Evolutionary conservation across 1,139 yeast genomes (phyloP), one percentile per base, ranked within the genome.

Genomic region (Eremothecium sinecaudum): DNA sequence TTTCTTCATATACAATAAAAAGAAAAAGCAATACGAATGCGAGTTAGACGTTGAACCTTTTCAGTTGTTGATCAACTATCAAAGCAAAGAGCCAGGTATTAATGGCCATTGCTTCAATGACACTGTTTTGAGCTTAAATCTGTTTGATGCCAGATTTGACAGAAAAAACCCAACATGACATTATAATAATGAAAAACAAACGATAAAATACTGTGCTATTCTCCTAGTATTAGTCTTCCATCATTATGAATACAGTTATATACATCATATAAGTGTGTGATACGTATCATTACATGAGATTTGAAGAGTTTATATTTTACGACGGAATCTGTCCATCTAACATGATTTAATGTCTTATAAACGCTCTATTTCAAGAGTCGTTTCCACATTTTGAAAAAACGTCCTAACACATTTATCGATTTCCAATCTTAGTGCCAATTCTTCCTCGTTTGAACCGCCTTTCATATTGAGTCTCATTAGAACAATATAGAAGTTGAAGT

Each of bases 401-500:
- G 44, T 55, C 31, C 58, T 59, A 4, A 79, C 56, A 20, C 76
- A 62, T 24, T 72, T 64, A 35, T 65, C 64, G 2, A 74, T 61
- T 35, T 79, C 77, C 43, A 68, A 66, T 35, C 80, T 55, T 28
- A 79, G 50, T 21, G 65, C 58, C 1, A 73, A 59, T 49, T 79
- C 90, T 37, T 79, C 84, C 39, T 78, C 83, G 37, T 71, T 71
- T 5, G 79, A 71, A 1, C 77, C 80, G n/a, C 87, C 87, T 30
- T 62, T 58, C 79, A 79, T 75, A 19, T 53, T 54, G 6, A 79
- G 45, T 37, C 63, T 66, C 24, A 78, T 45, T 2, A 83, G 70
- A 2, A 76, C 71, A 12, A 79, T 67, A 44, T 66, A 73, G 4
- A 76, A 57, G 36, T 67, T 69, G 50, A 75, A 71, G 51, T 76